These are phyloP conservation scores for Lonicera japonica DNA, from an alignment of 129 eudicot species.

Conservation along the genomic window DNA sequence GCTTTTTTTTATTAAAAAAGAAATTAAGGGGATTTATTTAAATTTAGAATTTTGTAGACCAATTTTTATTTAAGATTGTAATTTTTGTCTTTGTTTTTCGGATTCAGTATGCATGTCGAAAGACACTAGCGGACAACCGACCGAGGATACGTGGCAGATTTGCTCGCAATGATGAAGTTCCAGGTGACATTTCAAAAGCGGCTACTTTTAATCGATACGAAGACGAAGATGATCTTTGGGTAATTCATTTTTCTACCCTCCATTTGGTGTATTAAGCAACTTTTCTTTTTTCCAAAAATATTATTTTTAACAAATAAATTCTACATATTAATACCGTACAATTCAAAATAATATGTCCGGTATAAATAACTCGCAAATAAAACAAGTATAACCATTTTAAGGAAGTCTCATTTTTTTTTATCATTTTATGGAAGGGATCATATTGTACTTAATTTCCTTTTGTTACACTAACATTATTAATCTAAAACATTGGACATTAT, in stretches of 20 bases:
- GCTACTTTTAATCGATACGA: constrained; percentile 41
- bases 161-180: constrained; percentile 74
- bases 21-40: neutral
- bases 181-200: constrained; percentile 55
- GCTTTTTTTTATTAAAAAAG: too few species aligned
- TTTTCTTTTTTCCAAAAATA: too few species aligned
- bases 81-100: neutral
- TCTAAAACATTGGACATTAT: too few species aligned
- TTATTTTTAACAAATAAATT: neutral
- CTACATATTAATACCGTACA: too few species aligned
- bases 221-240: constrained; percentile 81
- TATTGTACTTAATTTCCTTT: too few species aligned
- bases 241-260: constrained; percentile 17
- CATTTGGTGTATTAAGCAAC: too few species aligned
- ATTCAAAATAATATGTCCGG: too few species aligned
- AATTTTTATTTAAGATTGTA: neutral
- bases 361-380: too few species aligned
- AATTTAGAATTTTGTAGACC: neutral
- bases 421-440: too few species aligned
- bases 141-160: constrained; percentile 93
- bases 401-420: too few species aligned
- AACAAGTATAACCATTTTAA: too few species aligned
- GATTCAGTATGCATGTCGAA: constrained; percentile 79
- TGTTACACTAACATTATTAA: too few species aligned
- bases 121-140: constrained; percentile 83